Evolutionary conservation across 2,329 filamentous ascomycete genomes (phyloP).

Genomic region (Pseudocercospora ulei): DNA sequence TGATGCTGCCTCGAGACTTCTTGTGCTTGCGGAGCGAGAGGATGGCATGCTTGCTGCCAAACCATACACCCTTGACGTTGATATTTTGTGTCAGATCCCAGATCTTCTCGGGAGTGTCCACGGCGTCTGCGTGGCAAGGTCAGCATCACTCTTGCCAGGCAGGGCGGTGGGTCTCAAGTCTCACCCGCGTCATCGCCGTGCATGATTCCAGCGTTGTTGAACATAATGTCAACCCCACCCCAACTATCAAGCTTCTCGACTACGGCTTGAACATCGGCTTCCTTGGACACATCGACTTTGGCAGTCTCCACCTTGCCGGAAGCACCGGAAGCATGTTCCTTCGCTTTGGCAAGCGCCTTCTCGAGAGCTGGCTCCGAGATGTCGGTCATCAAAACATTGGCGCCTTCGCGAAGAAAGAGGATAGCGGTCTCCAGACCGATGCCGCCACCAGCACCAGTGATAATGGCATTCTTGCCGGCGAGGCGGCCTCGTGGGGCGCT

Average conservation of each 20-base stretch:
- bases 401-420: slow-evolving; percentile 81
- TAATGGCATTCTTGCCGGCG: slow-evolving; percentile 58
- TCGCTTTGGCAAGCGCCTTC: slow-evolving; percentile 64
- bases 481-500: slow-evolving; percentile 40
- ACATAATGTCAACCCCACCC: slow-evolving; percentile 84
- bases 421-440: slow-evolving; percentile 89
- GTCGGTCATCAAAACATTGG: slow-evolving; percentile 74
- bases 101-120: slow-evolving; percentile 77
- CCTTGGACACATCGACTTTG: slow-evolving; percentile 74
- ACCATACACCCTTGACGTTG: slow-evolving; percentile 99
- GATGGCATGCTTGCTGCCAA: slow-evolving; percentile 83
- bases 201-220: slow-evolving; percentile 98
- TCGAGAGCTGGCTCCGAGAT: slow-evolving; percentile 70
- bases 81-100: slow-evolving; percentile 91
- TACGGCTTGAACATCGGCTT: slow-evolving; percentile 64
- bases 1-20: slow-evolving; percentile 71
- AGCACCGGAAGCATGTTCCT: slow-evolving; percentile 50
- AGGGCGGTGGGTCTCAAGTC: slow-evolving; percentile 6
- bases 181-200: slow-evolving; percentile 54
- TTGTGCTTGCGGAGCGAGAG: slow-evolving; percentile 66
- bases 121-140: slow-evolving; percentile 42
- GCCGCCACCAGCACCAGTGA: slow-evolving; percentile 79
- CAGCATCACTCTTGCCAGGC: slow-evolving; percentile 2
- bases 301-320: slow-evolving; percentile 55
- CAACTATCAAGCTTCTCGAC: slow-evolving; percentile 67